These are phyloP conservation scores for Harrya chromipes DNA, from an alignment of 768 basidiomycete species.

Conservation along the genomic window DNA sequence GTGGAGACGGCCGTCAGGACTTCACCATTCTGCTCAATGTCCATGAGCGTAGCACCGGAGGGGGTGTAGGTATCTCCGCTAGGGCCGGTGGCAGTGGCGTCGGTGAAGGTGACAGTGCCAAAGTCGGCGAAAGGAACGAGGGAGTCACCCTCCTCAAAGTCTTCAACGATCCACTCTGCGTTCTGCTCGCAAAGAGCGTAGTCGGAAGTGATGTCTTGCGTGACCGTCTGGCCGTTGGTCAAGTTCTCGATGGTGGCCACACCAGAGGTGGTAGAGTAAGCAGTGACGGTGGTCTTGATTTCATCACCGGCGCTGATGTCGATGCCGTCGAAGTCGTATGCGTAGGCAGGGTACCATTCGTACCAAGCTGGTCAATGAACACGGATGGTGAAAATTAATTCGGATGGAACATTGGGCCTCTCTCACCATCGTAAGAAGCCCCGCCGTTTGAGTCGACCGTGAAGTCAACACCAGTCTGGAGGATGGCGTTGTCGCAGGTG, in stretches of 20 bases:
- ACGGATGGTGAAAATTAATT: not conserved
- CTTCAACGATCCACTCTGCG: constrained; percentile 3
- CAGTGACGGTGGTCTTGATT: not conserved
- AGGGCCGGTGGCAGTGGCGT: too few species aligned
- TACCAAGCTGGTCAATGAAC: constrained; percentile 1
- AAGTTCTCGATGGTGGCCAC: not conserved
- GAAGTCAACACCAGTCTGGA: constrained; percentile 21
- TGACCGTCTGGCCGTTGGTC: not conserved
- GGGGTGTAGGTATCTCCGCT: too few species aligned
- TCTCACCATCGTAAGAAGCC: constrained; percentile 6
- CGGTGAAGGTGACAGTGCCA: too few species aligned
- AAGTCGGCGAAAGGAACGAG: too few species aligned
- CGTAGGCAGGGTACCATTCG: constrained; percentile 3
- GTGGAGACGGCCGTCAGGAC: too few species aligned
- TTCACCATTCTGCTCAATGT: too few species aligned
- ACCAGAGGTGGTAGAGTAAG: constrained; percentile 1
- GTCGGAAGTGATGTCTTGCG: not conserved
- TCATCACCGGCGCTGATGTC: not conserved
- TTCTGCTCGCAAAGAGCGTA: constrained; percentile 1
- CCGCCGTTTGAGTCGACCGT: not conserved
- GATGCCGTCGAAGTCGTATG: not conserved
- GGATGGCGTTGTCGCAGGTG: constrained; percentile 9
- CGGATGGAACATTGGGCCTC: too few species aligned
- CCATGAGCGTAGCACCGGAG: too few species aligned
- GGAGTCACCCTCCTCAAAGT: too few species aligned